phyloP scores from a whole-genome alignment of 345 rosid species.

The Toxicodendron radicans region DNA sequence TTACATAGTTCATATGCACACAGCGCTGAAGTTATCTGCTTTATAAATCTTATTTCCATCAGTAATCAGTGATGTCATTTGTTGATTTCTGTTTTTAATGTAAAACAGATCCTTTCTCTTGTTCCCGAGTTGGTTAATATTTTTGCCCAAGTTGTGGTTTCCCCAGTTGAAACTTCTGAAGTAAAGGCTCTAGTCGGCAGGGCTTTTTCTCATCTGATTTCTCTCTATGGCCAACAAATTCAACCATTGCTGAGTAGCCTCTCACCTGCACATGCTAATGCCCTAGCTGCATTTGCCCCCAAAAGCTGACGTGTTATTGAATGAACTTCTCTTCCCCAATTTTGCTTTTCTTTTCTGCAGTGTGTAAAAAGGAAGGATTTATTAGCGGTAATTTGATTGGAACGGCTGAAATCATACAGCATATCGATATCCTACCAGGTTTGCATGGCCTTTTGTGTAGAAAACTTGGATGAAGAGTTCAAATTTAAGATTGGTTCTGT shows the following conservation, averaged over 20 bases:
- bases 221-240: conserved; percentile 86
- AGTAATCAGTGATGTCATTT: background rate
- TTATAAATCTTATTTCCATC: conserved; percentile 5
- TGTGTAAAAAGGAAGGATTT: conserved; percentile 10
- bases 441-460: background rate
- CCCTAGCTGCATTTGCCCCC: conserved; percentile 72
- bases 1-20: background rate
- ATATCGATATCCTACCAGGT: conserved; percentile 14
- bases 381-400: background rate
- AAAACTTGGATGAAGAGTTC: background rate
- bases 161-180: conserved; percentile 78
- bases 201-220: conserved; percentile 77
- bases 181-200: conserved; percentile 86
- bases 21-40: background rate
- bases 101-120: conserved; percentile 65
- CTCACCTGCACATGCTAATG: conserved; percentile 81
- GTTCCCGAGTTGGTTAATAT: conserved; percentile 85
- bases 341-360: background rate
- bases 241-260: conserved; percentile 70
- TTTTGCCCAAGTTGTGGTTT: conserved; percentile 84
- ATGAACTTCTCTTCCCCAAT: background rate
- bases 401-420: conserved; percentile 14
- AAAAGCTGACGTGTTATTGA: conserved; percentile 39
- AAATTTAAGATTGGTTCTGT: background rate
- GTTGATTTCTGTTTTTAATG: conserved; percentile 3